Evolutionary conservation across 1,284 basidiomycete species (phyloP).

Genomic region (Pascua sp.): DNA sequence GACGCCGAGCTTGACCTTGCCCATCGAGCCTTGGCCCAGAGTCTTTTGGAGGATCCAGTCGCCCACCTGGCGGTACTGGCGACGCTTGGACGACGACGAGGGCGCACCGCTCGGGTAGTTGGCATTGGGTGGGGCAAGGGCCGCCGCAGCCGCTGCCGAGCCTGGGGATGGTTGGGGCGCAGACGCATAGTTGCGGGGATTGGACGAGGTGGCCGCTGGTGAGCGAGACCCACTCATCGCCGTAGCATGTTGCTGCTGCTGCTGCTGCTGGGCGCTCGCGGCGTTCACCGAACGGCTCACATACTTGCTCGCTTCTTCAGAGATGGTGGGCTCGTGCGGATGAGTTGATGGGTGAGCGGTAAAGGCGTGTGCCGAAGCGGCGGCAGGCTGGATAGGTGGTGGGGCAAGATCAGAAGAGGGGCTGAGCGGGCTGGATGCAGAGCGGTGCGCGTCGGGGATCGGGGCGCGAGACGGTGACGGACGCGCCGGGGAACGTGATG

Average conservation of each 20-base stretch:
- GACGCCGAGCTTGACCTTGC: conserved; percentile 94
- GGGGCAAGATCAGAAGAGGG: conserved; percentile 2
- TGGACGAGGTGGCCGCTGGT: too few species aligned
- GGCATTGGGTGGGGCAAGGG: background rate
- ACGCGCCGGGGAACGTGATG: conserved; percentile 5
- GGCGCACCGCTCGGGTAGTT: too few species aligned
- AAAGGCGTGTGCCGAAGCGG: conserved; percentile 17
- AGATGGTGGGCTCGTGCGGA: conserved; percentile 39
- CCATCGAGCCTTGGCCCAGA: conserved; percentile 96
- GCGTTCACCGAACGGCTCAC: conserved; percentile 11
- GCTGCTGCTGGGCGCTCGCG: conserved; percentile 3
- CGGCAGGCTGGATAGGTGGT: conserved; percentile 9
- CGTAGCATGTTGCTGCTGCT: background rate
- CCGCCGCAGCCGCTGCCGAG: background rate
- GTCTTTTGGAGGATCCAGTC: conserved; percentile 97
- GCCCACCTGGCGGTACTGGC: conserved; percentile 57
- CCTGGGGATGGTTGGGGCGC: background rate
- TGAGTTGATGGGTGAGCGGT: conserved; percentile 19
- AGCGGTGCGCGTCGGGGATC: conserved; percentile 18
- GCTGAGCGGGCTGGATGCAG: conserved; percentile 19
- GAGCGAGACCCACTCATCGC: too few species aligned
- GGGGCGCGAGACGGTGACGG: conserved; percentile 42
- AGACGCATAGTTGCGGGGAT: background rate
- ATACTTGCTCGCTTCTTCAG: conserved; percentile 28
- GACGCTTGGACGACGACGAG: conserved; percentile 9